Conservation (phyloP, 1,284 basidiomycete species). For the Phylloporus sp. region DNA sequence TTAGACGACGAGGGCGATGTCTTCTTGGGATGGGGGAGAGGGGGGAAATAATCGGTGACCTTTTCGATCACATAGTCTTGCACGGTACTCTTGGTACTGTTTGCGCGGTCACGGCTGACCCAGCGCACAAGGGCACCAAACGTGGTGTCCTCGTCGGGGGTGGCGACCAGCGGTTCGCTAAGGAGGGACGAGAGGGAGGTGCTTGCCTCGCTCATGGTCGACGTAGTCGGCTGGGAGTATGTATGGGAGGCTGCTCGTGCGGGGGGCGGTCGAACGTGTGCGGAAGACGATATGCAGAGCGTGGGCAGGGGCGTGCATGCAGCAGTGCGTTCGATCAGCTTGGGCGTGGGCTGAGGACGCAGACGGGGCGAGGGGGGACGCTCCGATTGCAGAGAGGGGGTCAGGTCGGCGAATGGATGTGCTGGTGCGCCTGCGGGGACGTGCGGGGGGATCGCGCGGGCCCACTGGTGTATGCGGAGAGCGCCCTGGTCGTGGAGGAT, state of each 20-base stretch:
- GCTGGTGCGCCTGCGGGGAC: conserved; percentile 41
- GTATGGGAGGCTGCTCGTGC: conserved; percentile 27
- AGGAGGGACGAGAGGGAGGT: conserved; percentile 44
- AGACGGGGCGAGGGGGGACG: conserved; percentile 28
- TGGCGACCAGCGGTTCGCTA: conserved; percentile 41
- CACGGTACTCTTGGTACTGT: conserved; percentile 23
- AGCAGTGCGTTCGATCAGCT: conserved; percentile 42
- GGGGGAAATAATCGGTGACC: conserved; percentile 41
- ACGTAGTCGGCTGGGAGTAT: conserved; percentile 27
- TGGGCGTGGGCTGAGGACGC: conserved; percentile 36
- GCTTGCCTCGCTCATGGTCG: conserved; percentile 40
- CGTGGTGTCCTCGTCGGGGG: conserved; percentile 39
- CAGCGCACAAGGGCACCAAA: conserved; percentile 43
- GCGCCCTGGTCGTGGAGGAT: conserved; percentile 13
- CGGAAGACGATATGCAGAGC: conserved; percentile 34
- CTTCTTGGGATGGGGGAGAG: conserved; percentile 32
- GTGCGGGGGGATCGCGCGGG: conserved; percentile 39
- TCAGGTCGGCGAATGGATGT: conserved; percentile 32
- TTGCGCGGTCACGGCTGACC: conserved; percentile 37
- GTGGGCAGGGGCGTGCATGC: conserved; percentile 42
- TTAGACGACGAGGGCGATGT: conserved; percentile 19
- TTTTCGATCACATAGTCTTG: conserved; percentile 39
- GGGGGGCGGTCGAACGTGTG: conserved; percentile 32
- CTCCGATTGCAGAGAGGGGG: conserved; percentile 9
- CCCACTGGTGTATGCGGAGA: conserved; percentile 38